Percentiles rank a stretch among this genome's conserved stretches.
phyloP scores from a whole-genome alignment of 768 basidiomycete genomes.

The Lactarius evosmus region DNA sequence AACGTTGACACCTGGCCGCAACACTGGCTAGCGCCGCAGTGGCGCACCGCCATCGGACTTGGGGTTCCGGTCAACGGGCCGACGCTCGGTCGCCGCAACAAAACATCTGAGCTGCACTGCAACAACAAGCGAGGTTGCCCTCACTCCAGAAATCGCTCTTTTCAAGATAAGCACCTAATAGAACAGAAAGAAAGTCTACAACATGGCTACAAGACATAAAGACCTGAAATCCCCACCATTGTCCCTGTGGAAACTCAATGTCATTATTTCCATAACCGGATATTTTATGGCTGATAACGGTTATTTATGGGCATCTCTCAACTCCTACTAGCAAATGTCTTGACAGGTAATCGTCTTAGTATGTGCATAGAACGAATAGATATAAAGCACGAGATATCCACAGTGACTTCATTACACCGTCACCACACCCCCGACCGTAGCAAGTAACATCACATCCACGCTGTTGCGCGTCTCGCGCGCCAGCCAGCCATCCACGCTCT shows the following conservation, averaged over 20 bases:
- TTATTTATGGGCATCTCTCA: no score
- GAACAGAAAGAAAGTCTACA: no score
- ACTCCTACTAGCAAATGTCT: background rate
- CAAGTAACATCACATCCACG: conserved; percentile 66
- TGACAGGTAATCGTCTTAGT: no score
- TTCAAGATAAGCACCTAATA: no score
- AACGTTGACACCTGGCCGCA: background rate
- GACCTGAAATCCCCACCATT: no score
- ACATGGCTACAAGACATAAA: no score
- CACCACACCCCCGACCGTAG: conserved; percentile 63
- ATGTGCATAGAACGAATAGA: background rate
- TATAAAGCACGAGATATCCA: conserved; percentile 3
- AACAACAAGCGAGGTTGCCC: background rate
- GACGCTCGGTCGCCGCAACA: no score
- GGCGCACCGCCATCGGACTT: background rate
- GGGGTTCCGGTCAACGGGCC: background rate
- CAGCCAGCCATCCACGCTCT: conserved; percentile 72
- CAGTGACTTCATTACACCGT: conserved; percentile 39
- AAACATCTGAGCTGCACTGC: no score
- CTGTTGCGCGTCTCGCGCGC: conserved; percentile 57
- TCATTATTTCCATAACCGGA: no score
- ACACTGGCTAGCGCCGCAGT: background rate
- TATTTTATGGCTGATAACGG: no score
- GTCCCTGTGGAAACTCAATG: no score
- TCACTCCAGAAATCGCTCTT: background rate